Conservation (phyloP, 73 alveolate genomes). For the Paramecium caudatum region DNA sequence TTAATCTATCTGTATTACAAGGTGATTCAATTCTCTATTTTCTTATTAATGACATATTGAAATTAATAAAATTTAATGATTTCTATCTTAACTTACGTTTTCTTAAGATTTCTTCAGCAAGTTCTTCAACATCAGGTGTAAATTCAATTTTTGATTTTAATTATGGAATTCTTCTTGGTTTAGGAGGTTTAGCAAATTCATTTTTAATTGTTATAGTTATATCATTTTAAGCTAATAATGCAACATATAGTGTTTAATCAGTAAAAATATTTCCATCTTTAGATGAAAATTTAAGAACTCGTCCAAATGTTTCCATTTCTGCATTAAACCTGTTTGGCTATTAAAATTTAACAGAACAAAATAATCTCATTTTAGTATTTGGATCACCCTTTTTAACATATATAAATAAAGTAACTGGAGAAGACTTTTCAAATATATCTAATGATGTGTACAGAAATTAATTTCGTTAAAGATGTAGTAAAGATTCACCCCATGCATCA, state of each 20-base stretch:
- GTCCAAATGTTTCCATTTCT: slow-evolving; percentile 51
- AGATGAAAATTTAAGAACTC: background rate
- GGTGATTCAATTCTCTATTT: background rate
- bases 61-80: background rate
- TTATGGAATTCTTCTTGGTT: background rate
- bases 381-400: slow-evolving; percentile 7
- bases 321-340: slow-evolving; percentile 66
- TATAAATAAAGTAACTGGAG: slow-evolving; percentile 45
- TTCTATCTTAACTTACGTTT: slow-evolving; percentile 8
- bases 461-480: background rate
- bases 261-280: background rate
- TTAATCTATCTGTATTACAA: slow-evolving; percentile 19
- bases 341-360: slow-evolving; percentile 24
- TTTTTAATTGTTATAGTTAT: background rate
- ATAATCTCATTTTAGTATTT: slow-evolving; percentile 29
- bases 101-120: slow-evolving; percentile 18
- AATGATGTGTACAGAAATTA: slow-evolving; percentile 9
- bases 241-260: background rate
- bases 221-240: slow-evolving; percentile 27
- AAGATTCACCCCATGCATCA: slow-evolving; percentile 44
- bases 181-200: slow-evolving; percentile 50
- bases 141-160: background rate
- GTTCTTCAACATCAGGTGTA: background rate
- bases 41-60: background rate
- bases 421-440: slow-evolving; percentile 6